phyloP scores from a whole-genome alignment of 164 flowering plant genomes.

The Tetrastigma voinierianum region DNA sequence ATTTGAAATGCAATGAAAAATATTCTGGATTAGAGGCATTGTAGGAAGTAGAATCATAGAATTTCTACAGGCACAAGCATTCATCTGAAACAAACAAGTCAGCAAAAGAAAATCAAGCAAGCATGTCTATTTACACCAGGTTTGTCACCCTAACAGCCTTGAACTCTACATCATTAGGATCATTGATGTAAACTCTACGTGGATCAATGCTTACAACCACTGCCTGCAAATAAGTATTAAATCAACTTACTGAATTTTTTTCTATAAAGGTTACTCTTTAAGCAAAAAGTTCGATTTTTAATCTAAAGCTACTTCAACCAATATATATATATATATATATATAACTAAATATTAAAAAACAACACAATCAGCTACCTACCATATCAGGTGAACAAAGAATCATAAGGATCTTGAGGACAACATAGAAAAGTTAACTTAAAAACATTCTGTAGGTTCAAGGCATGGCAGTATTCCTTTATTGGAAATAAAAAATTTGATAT shows the following conservation, averaged over 20 bases:
- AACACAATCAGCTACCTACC: not conserved
- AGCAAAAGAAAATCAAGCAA: not conserved
- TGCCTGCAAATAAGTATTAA: slow-evolving; percentile 51
- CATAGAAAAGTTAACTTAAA: not conserved
- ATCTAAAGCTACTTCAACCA: too few relatives aligned
- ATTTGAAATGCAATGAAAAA: not conserved
- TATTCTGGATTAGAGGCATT: slow-evolving; percentile 3
- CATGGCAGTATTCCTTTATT: not conserved
- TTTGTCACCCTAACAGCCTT: slow-evolving; percentile 59
- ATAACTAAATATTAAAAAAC: too few relatives aligned
- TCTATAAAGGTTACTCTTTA: not conserved
- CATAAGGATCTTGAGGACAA: not conserved
- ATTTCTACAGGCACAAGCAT: not conserved
- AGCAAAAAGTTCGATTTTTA: too few relatives aligned
- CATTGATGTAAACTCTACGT: slow-evolving; percentile 71
- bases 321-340: too few relatives aligned
- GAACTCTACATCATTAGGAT: slow-evolving; percentile 67
- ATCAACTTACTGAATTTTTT: not conserved
- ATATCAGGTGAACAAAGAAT: not conserved
- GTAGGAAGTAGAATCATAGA: not conserved
- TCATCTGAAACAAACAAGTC: not conserved
- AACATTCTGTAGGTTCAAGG: not conserved
- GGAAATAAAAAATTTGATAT: too few relatives aligned
- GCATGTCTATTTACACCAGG: slow-evolving; percentile 46
- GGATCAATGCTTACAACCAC: slow-evolving; percentile 99